These are phyloP conservation scores for Aegilops tauschii DNA, from an alignment of 176 grass and related monocot species.

Conservation along the genomic window DNA sequence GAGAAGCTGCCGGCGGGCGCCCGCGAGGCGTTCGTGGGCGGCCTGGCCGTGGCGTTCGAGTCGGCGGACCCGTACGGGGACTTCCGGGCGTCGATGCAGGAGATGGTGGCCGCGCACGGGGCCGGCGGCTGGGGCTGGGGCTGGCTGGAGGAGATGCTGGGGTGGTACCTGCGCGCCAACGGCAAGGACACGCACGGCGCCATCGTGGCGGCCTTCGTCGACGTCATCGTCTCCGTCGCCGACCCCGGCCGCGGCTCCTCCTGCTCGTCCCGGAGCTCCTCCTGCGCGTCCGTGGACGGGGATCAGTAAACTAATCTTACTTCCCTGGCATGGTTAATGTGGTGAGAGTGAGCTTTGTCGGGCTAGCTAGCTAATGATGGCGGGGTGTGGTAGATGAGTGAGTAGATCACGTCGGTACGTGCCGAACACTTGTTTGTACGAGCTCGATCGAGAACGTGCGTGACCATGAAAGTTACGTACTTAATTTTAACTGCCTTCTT, in stretches of 20 bases:
- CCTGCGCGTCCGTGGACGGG: neutral
- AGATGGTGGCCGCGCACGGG: constrained; percentile 74
- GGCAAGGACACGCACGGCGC: constrained; percentile 47
- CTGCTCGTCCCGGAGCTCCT: constrained; percentile 17
- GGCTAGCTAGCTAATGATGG: neutral
- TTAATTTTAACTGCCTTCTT: too few species aligned
- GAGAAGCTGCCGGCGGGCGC: neutral
- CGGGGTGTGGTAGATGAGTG: neutral
- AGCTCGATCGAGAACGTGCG: too few species aligned
- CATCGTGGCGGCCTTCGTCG: constrained; percentile 70
- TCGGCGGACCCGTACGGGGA: constrained; percentile 79
- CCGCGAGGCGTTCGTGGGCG: constrained; percentile 30
- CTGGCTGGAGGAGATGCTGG: constrained; percentile 81
- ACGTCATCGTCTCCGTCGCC: constrained; percentile 63
- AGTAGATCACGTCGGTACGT: neutral
- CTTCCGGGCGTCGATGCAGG: constrained; percentile 73
- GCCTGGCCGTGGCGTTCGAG: constrained; percentile 62
- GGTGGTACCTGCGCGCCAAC: constrained; percentile 69
- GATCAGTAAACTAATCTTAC: constrained; percentile 12
- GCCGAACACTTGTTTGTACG: neutral
- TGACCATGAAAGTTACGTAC: too few species aligned
- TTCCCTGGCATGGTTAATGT: neutral
- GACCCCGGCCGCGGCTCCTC: constrained; percentile 26
- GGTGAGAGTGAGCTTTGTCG: neutral
- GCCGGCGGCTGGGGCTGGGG: constrained; percentile 37